Evolutionary conservation across 768 basidiomycete species (phyloP).

Genomic region (Amanita exitialis): DNA sequence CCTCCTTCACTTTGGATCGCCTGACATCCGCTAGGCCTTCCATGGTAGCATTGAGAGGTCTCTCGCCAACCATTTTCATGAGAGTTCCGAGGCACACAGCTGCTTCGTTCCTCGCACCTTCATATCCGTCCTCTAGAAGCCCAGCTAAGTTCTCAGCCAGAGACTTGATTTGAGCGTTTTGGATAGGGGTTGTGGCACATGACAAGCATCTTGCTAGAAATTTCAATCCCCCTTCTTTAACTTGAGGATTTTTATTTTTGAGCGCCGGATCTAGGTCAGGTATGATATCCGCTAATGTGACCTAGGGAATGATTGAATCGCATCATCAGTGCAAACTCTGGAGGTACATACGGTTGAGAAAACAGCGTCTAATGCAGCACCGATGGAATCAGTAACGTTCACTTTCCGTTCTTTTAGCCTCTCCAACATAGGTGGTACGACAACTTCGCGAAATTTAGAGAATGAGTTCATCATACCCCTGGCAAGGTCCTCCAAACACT

Average conservation of each 20-base stretch:
- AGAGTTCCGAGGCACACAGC: conserved; percentile 79
- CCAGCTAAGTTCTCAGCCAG: conserved; percentile 66
- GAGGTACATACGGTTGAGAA: conserved; percentile 59
- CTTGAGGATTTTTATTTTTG: conserved; percentile 91
- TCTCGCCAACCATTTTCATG: conserved; percentile 96
- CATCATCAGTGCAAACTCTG: conserved; percentile 8
- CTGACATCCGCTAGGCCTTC: conserved; percentile 81
- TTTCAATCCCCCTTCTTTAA: conserved; percentile 87
- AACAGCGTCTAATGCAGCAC: conserved; percentile 79
- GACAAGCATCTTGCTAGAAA: conserved; percentile 76
- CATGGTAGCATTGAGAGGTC: conserved; percentile 79
- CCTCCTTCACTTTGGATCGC: conserved; percentile 90
- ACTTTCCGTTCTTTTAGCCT: conserved; percentile 91
- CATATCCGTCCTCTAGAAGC: conserved; percentile 81
- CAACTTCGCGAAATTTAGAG: conserved; percentile 57
- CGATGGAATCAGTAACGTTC: conserved; percentile 84
- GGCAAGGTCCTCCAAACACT: conserved; percentile 77
- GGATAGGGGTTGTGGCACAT: conserved; percentile 59
- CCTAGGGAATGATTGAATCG: conserved; percentile 32
- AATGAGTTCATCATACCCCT: conserved; percentile 72
- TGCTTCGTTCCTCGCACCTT: conserved; percentile 85
- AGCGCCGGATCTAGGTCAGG: conserved; percentile 73
- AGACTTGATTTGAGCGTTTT: conserved; percentile 68
- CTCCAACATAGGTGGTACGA: conserved; percentile 75
- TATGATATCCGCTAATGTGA: conserved; percentile 67